phyloP scores from a whole-genome alignment of 1,284 basidiomycete genomes.

The Rhodotorula sp. region DNA sequence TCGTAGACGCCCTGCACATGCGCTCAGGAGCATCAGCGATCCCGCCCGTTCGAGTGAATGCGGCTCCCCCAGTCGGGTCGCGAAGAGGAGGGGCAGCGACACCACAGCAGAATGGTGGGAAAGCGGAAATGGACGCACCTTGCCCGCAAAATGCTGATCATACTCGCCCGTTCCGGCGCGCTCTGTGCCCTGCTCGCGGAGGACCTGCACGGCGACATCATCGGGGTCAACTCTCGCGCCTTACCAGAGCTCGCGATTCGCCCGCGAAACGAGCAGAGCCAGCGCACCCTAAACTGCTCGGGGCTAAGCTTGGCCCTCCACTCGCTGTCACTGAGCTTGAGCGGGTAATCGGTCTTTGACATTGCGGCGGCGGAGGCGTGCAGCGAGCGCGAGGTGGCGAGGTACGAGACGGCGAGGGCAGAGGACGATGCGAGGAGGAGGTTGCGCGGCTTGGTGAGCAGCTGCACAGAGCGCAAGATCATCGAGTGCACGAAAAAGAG shows the following conservation, averaged over 20 bases:
- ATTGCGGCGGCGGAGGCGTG: not conserved
- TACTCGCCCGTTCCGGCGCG: conserved; percentile 51
- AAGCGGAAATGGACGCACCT: conserved; percentile 27
- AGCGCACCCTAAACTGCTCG: conserved; percentile 41
- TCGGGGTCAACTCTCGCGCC: too few species aligned
- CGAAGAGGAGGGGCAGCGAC: not conserved
- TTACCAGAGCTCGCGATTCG: too few species aligned
- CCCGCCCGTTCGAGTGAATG: too few species aligned
- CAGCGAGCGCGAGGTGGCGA: conserved; percentile 10
- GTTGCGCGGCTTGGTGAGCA: conserved; percentile 7
- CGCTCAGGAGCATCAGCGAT: not conserved
- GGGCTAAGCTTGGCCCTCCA: conserved; percentile 33
- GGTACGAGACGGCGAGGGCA: conserved; percentile 12
- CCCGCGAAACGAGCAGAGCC: too few species aligned
- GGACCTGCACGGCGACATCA: conserved; percentile 38
- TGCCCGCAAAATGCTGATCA: conserved; percentile 50
- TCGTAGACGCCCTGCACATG: conserved; percentile 36
- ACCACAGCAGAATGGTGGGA: not conserved
- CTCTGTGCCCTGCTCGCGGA: conserved; percentile 54
- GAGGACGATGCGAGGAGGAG: conserved; percentile 21
- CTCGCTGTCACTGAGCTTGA: conserved; percentile 20
- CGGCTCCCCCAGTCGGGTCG: not conserved
- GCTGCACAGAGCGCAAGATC: not conserved
- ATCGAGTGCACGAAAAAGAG: not conserved
- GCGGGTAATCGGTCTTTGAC: conserved; percentile 6